Percentiles rank a stretch among this genome's conserved stretches.
Conservation (phyloP, 371 early-diverging fungal species). For the Amoeboaphelidium protococcarum region DNA sequence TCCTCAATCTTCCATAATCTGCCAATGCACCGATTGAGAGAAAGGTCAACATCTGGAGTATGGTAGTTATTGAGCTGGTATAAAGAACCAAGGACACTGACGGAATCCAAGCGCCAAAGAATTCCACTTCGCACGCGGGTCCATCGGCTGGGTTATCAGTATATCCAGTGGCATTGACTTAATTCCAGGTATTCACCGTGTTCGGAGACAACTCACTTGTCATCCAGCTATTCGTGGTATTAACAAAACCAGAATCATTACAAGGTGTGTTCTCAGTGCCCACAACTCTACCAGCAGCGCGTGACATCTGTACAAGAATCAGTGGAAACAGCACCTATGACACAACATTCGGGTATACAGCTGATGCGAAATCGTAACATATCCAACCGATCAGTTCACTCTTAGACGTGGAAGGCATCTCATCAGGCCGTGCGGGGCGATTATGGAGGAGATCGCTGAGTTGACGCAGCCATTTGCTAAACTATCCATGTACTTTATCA, state of each 20-base stretch:
- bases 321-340: not conserved
- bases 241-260: too few species aligned
- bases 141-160: too few species aligned
- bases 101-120: not conserved
- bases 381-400: not conserved
- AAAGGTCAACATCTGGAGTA: constrained; percentile 27
- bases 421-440: too few species aligned
- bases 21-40: constrained; percentile 26
- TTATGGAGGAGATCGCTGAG: not conserved
- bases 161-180: too few species aligned
- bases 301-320: not conserved
- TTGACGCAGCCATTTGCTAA: too few species aligned
- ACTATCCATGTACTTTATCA: too few species aligned
- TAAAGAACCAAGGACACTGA: constrained; percentile 6
- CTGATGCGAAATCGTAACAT: not conserved
- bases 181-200: too few species aligned
- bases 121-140: not conserved
- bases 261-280: not conserved
- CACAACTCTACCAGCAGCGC: not conserved
- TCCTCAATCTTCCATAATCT: constrained; percentile 26
- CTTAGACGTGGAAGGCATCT: not conserved
- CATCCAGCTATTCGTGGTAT: too few species aligned
- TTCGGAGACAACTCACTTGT: too few species aligned
- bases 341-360: not conserved
- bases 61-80: constrained; percentile 21